These are phyloP conservation scores for Salix viminalis DNA, from an alignment of 345 rosid species.

Conservation along the genomic window DNA sequence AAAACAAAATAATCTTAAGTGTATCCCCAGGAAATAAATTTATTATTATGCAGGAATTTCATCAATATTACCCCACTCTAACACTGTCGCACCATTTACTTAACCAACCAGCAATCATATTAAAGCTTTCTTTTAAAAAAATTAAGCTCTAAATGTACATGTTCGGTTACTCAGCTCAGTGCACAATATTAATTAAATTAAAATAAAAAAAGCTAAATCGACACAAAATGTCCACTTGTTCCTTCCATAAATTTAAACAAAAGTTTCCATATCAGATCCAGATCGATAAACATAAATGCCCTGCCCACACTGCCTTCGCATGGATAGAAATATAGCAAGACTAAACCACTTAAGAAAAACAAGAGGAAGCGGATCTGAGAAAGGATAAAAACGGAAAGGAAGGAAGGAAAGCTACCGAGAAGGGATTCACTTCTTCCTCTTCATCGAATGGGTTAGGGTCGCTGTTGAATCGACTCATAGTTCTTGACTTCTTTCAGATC, in stretches of 20 bases:
- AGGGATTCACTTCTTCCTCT: constrained; percentile 87
- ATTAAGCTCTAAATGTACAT: not conserved
- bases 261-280: not conserved
- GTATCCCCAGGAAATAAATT: not conserved
- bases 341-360: not conserved
- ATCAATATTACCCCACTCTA: not conserved
- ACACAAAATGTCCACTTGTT: not conserved
- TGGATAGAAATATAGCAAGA: not conserved
- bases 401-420: constrained; percentile 52
- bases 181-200: not conserved
- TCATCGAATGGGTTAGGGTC: constrained; percentile 97
- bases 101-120: not conserved
- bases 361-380: constrained; percentile 31
- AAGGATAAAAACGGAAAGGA: not conserved
- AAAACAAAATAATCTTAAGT: not conserved
- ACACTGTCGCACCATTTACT: not conserved
- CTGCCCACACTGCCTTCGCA: not conserved
- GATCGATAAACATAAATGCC: not conserved
- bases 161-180: not conserved
- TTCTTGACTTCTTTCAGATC: constrained; percentile 24
- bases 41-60: not conserved
- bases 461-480: constrained; percentile 66
- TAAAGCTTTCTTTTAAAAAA: not conserved
- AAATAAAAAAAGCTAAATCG: not conserved
- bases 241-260: not conserved